phyloP scores from a whole-genome alignment of 805 yeast genomes.

The Gaillardinia entomophila region DNA sequence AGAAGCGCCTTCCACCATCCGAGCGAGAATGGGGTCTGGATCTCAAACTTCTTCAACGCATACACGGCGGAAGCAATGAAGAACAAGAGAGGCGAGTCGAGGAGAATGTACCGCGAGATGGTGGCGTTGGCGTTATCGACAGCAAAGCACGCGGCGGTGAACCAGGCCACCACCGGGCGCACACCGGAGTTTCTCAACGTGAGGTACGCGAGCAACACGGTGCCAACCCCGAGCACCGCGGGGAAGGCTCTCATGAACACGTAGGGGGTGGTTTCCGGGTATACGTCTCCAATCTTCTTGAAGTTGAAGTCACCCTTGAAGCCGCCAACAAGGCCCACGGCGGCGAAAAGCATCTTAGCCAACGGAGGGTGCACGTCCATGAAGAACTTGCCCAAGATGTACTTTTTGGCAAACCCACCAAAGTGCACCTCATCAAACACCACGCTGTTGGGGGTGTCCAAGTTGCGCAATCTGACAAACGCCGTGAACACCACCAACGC shows the following conservation, averaged over 20 bases:
- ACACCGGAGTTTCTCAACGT: conserved; percentile 72
- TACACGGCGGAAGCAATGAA: conserved; percentile 70
- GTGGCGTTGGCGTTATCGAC: conserved; percentile 68
- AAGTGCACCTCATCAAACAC: conserved; percentile 94
- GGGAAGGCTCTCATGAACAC: conserved; percentile 65
- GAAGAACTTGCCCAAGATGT: conserved; percentile 58
- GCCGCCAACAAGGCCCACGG: conserved; percentile 61
- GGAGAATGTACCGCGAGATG: conserved; percentile 65
- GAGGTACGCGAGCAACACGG: conserved; percentile 58
- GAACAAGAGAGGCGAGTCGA: conserved; percentile 72
- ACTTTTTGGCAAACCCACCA: conserved; percentile 92
- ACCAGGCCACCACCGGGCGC: conserved; percentile 54
- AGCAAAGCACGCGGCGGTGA: conserved; percentile 50
- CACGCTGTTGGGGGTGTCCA: conserved; percentile 70
- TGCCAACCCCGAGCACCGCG: conserved; percentile 62
- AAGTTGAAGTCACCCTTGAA: conserved; percentile 68
- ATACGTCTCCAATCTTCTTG: conserved; percentile 58
- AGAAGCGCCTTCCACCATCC: conserved; percentile 56
- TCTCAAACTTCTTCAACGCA: conserved; percentile 60
- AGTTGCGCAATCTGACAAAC: conserved; percentile 53
- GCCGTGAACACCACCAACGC: conserved; percentile 45
- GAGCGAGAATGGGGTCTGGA: conserved; percentile 53
- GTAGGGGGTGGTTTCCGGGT: conserved; percentile 58
- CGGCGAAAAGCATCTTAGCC: conserved; percentile 71
- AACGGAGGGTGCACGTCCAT: conserved; percentile 80